These are phyloP conservation scores for Psilocybe azurescens DNA, from an alignment of 768 basidiomycete genomes.

Conservation along the genomic window DNA sequence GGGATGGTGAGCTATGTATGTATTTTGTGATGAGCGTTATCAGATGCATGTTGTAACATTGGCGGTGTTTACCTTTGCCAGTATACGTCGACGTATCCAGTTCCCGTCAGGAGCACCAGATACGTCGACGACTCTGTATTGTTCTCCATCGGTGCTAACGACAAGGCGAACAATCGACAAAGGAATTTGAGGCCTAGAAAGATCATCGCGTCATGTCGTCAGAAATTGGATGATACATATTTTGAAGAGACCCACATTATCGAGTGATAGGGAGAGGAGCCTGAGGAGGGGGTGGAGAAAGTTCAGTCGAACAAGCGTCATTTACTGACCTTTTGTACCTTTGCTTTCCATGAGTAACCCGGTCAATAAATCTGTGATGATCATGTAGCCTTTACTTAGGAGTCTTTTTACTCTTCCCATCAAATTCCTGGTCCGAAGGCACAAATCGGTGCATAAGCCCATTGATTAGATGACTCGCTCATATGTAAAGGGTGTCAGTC, in stretches of 20 bases:
- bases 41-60: background rate
- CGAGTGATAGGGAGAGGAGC: background rate
- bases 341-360: conserved; percentile 24
- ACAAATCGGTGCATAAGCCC: conserved; percentile 30
- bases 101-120: conserved; percentile 50
- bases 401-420: conserved; percentile 28
- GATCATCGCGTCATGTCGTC: background rate
- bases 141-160: conserved; percentile 54
- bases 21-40: background rate
- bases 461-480: conserved; percentile 25
- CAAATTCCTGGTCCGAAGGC: conserved; percentile 26
- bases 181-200: conserved; percentile 27
- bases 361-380: conserved; percentile 28
- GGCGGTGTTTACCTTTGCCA: conserved; percentile 41
- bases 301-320: conserved; percentile 18
- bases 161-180: conserved; percentile 48
- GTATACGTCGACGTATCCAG: conserved; percentile 50
- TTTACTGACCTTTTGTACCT: conserved; percentile 29
- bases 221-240: background rate
- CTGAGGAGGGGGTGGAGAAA: conserved; percentile 13
- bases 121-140: conserved; percentile 53
- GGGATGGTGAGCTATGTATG: conserved; percentile 45
- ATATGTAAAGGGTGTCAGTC: conserved; percentile 19
- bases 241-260: conserved; percentile 19
- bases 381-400: conserved; percentile 17